These are phyloP conservation scores for Aspergillus versicolor DNA, from an alignment of 2,329 filamentous ascomycete species.

Conservation along the genomic window DNA sequence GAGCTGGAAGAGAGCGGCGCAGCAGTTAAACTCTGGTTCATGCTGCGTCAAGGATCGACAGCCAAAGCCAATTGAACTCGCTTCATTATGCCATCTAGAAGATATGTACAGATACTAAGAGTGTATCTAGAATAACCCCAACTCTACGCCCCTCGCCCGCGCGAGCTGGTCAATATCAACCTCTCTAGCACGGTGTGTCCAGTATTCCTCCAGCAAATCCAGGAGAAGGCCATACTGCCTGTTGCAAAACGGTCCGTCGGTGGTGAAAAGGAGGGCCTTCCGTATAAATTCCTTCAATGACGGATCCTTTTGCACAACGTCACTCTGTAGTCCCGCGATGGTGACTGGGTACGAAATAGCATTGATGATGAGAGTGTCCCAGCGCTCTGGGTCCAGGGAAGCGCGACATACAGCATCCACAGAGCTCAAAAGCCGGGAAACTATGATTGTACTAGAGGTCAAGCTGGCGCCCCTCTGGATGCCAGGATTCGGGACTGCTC, in stretches of 20 bases:
- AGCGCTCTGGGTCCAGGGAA: slow-evolving; percentile 14
- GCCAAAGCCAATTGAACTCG: no score
- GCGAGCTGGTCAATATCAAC: no score
- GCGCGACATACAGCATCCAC: slow-evolving; percentile 27
- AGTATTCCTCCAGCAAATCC: slow-evolving; percentile 26
- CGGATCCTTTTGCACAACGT: slow-evolving; percentile 17
- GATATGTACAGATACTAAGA: no score
- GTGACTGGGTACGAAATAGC: slow-evolving; percentile 26
- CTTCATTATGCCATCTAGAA: no score
- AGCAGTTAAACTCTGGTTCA: slow-evolving; percentile 18
- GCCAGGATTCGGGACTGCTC: background rate
- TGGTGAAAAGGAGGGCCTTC: no score
- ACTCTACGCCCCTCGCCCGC: slow-evolving; percentile 20
- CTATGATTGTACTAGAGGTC: slow-evolving; percentile 17
- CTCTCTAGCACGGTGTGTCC: slow-evolving; percentile 3
- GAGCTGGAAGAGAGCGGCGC: no score
- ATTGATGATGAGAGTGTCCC: slow-evolving; percentile 23
- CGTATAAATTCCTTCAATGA: slow-evolving; percentile 21
- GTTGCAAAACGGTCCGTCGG: background rate
- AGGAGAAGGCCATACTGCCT: background rate
- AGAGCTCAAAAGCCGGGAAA: slow-evolving; percentile 24
- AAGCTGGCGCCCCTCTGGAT: slow-evolving; percentile 1
- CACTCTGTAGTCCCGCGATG: slow-evolving; percentile 18
- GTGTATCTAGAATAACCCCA: slow-evolving; percentile 18
- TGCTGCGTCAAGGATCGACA: slow-evolving; percentile 14